Percentiles rank a stretch among this genome's conserved stretches.
These are phyloP conservation scores for Luffa acutangula DNA, from an alignment of 306 rosid genomes.

Conservation along the genomic window DNA sequence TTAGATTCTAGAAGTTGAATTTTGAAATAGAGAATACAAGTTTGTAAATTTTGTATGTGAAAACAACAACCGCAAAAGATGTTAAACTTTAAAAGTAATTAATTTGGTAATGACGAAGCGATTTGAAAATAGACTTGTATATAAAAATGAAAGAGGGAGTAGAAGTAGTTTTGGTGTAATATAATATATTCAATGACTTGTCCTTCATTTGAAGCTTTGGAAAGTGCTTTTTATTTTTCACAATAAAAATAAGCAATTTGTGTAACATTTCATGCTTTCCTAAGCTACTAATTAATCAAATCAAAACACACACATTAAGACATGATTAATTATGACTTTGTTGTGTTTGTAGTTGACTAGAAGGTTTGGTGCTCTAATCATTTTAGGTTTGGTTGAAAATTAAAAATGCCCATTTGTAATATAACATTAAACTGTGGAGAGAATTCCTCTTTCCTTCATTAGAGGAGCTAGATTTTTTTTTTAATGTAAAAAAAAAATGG, in stretches of 20 bases:
- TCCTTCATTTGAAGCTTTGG: not conserved
- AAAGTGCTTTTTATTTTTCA: not conserved
- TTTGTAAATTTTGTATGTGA: not conserved
- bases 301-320: not conserved
- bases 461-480: no score
- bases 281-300: not conserved
- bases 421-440: no score
- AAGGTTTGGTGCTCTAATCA: not conserved
- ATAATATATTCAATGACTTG: not conserved
- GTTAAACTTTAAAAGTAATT: not conserved
- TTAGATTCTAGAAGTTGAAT: not conserved
- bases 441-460: no score
- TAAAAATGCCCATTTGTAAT: not conserved
- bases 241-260: not conserved
- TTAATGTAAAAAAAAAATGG: no score
- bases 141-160: not conserved
- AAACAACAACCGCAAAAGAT: not conserved
- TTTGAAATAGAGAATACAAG: not conserved
- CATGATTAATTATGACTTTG: conserved; percentile 1
- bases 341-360: not conserved
- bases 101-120: not conserved
- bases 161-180: not conserved
- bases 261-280: not conserved
- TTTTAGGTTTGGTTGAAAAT: not conserved
- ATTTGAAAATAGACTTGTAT: not conserved